Evolutionary conservation across 345 rosid species (phyloP).

Genomic region (Cochlearia excelsa): DNA sequence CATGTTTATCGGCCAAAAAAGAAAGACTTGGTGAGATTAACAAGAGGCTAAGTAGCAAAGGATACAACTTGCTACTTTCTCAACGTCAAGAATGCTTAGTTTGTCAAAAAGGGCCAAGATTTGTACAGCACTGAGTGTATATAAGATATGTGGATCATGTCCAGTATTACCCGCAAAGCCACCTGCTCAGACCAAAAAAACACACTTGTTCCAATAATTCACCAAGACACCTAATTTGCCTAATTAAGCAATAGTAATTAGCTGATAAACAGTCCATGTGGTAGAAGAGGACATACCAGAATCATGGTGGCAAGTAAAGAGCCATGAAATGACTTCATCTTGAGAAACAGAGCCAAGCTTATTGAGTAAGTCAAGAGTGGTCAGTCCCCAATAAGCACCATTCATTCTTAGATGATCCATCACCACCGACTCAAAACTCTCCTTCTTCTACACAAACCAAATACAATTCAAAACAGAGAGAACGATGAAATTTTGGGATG

Average conservation of each 20-base stretch:
- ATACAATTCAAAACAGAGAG: not conserved
- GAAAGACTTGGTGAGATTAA: conserved; percentile 8
- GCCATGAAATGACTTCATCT: conserved; percentile 68
- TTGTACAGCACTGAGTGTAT: conserved; percentile 87
- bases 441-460: conserved; percentile 52
- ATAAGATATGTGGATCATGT: conserved; percentile 76
- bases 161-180: conserved; percentile 92
- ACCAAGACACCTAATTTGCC: conserved; percentile 2
- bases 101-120: conserved; percentile 73
- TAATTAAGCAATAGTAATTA: conserved; percentile 6
- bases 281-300: conserved; percentile 48
- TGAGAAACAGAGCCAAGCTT: conserved; percentile 58
- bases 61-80: conserved; percentile 81
- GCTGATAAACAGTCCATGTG: not conserved
- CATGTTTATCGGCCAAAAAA: not conserved
- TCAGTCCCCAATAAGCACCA: conserved; percentile 92
- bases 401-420: conserved; percentile 91
- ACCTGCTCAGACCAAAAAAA: conserved; percentile 51
- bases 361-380: conserved; percentile 68
- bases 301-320: conserved; percentile 74
- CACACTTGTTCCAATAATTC: not conserved
- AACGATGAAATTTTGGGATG: not conserved
- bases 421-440: conserved; percentile 78
- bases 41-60: conserved; percentile 34
- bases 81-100: conserved; percentile 57